Evolutionary conservation across 2,329 filamentous ascomycete genomes (phyloP), one percentile per base, ranked within the genome.

Genomic region (Phoma sp.): DNA sequence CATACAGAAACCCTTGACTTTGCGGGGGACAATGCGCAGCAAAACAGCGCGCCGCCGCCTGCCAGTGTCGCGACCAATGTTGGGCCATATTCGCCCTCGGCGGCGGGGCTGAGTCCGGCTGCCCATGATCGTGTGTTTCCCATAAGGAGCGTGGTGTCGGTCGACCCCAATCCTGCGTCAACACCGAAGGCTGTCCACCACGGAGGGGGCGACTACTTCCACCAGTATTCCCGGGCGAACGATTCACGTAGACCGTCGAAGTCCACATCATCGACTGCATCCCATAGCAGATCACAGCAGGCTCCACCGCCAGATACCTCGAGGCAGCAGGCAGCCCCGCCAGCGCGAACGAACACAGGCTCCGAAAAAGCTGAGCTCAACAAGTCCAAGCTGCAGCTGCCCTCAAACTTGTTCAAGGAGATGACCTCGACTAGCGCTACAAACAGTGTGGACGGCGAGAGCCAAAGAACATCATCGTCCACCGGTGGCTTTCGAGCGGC

Each of bases 71-170:
- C 22, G n/a, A 33, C 48, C 56, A 58, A 53, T 38, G 22, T 54
- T 33, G 56, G 57, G 4, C 46, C 62, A 22, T 51, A 51, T 13
- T 61, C 68, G 2, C 63, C 62, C 24, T 55, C 52, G n/a, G 48
- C 37, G 4, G 66, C 69, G 23, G 55, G 43, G 13, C 61, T 78
- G 42, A 79, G 77, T 58, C 77, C 78, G 14, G 71, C 69, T 35
- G 63, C 74, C 4, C 69, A 76, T 41, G 82, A 93, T 65, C 83
- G 89, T 49, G 88, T 93, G 4, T 93, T 90, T 52, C 90, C 90
- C n/a, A 89, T 93, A 29, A 85, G 89, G 43, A 92, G 89, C n/a
- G 87, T 90, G 38, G 80, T 93, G 23, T 89, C 85, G 6, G 84
- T 93, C 36, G 86, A 90, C 62, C 84, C 77, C 2, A 80, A 72